These are phyloP conservation scores for Begonia peltatifolia DNA, from an alignment of 306 rosid genomes.

Conservation along the genomic window DNA sequence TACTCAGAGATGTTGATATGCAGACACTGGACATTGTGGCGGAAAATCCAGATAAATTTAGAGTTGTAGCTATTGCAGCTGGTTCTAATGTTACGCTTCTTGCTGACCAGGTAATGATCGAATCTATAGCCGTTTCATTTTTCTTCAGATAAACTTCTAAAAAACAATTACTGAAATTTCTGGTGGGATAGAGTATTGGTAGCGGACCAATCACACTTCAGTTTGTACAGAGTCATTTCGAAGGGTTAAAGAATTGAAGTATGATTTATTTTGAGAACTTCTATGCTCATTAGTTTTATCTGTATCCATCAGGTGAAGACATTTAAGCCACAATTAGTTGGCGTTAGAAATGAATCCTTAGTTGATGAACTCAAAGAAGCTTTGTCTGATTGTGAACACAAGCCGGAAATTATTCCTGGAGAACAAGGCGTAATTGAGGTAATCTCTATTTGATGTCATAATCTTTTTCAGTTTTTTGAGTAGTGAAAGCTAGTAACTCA, in stretches of 20 bases:
- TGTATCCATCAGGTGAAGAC: conserved; percentile 52
- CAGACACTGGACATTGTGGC: conserved; percentile 95
- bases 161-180: no score
- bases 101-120: conserved; percentile 73
- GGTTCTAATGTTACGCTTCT: conserved; percentile 94
- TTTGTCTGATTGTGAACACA: conserved; percentile 55
- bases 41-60: conserved; percentile 87
- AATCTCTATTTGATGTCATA: background rate
- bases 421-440: conserved; percentile 97
- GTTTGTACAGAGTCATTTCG: no score
- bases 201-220: no score
- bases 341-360: conserved; percentile 77
- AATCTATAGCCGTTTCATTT: no score
- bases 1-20: conserved; percentile 8
- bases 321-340: conserved; percentile 80
- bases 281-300: background rate
- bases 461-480: no score
- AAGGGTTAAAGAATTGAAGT: no score
- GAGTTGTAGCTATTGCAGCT: conserved; percentile 87
- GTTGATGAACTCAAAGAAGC: conserved; percentile 84
- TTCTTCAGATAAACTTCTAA: no score
- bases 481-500: no score
- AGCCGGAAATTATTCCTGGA: conserved; percentile 95
- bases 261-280: no score
- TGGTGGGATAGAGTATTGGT: no score